phyloP scores from a whole-genome alignment of 176 grass and related monocot genomes.

The Guadua angustifolia region DNA sequence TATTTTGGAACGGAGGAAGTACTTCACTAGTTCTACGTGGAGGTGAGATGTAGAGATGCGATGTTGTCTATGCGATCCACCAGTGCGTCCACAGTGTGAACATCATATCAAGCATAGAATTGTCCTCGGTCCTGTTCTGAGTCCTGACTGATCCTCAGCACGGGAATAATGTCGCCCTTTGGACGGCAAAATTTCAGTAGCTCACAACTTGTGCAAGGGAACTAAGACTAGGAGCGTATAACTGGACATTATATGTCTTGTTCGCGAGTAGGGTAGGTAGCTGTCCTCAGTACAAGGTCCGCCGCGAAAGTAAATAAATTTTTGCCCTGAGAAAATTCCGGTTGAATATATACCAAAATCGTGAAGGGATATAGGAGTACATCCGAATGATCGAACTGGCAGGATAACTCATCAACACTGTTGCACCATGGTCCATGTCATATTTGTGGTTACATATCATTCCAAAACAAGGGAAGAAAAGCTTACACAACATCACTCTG shows the following conservation, averaged over 20 bases:
- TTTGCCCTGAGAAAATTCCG: neutral
- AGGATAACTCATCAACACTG: neutral
- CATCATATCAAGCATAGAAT: neutral
- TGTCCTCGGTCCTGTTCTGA: neutral
- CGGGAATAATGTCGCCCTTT: neutral
- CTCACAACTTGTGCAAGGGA: neutral
- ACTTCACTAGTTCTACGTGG: neutral
- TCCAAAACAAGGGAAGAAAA: neutral
- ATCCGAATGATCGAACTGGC: neutral
- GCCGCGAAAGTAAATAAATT: neutral
- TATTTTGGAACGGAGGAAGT: no score
- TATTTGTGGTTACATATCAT: conserved; percentile 14
- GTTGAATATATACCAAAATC: neutral
- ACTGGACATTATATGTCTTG: neutral
- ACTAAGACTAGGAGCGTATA: neutral
- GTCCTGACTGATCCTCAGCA: neutral
- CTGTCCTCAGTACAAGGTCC: no score
- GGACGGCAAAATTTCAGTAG: neutral
- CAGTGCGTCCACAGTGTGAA: neutral
- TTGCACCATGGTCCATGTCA: neutral
- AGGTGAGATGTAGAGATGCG: neutral
- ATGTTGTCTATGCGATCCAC: neutral
- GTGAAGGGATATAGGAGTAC: neutral
- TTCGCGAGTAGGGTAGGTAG: no score
- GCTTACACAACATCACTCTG: conserved; percentile 28